Percentiles rank a stretch among this genome's conserved stretches.
These are phyloP conservation scores for Teratosphaeria pseudoeucalypti DNA, from an alignment of 2,329 filamentous ascomycete species.

Conservation along the genomic window DNA sequence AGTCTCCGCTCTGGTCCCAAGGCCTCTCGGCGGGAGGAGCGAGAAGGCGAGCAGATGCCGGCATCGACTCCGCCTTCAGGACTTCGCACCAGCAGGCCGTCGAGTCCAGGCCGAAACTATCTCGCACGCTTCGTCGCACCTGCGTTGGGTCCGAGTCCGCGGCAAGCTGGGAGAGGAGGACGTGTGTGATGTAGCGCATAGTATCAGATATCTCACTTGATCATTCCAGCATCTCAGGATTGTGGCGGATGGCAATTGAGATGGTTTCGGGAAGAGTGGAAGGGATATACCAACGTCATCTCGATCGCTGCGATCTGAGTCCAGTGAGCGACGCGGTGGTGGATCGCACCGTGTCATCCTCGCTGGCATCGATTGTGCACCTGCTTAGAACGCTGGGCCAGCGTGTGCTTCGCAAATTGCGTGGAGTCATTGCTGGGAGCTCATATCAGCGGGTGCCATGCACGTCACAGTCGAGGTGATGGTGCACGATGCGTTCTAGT, in stretches of 20 bases:
- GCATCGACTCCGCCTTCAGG: not conserved
- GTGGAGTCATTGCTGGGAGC: not conserved
- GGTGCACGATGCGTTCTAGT: not conserved
- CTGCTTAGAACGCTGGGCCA: not conserved
- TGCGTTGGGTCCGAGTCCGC: not conserved
- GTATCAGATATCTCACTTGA: not conserved
- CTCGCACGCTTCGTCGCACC: not conserved
- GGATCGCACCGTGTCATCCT: not conserved
- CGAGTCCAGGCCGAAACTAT: not conserved
- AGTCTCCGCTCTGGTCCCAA: too few species aligned
- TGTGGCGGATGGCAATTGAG: too few species aligned
- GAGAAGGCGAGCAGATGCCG: not conserved
- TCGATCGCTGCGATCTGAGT: not conserved
- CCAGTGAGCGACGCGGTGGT: not conserved
- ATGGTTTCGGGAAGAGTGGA: too few species aligned
- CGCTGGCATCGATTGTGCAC: not conserved
- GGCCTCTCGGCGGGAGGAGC: not conserved
- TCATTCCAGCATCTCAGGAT: not conserved
- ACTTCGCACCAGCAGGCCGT: not conserved
- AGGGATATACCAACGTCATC: not conserved
- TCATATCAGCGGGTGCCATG: not conserved
- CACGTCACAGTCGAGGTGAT: not conserved
- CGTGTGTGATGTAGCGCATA: not conserved
- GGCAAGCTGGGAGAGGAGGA: not conserved
- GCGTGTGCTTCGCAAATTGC: not conserved